Evolutionary conservation across 139 green algal species (phyloP), one percentile per base, ranked within the genome.

Genomic region (Auxenochlorella pyrenoidosa): DNA sequence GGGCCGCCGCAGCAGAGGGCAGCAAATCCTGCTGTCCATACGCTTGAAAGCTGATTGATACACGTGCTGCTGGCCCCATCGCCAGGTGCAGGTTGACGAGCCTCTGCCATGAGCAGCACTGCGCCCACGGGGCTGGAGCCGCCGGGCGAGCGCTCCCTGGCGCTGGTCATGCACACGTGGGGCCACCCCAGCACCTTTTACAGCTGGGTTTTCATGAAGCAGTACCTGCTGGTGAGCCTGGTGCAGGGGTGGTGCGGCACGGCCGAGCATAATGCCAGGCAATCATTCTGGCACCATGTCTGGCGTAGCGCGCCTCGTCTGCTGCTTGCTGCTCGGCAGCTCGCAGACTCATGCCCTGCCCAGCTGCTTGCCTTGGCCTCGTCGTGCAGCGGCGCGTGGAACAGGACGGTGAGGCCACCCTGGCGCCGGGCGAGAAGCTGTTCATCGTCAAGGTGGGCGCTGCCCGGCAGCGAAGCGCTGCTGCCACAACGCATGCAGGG

Each of bases 161-260:
- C 88, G 30, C 82, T 91, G 12, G 82, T 83, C 44, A 41, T 83
- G 26, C 60, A 59, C 40, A 75, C 81, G 5, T 91, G 88, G 88
- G 51, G 65, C 43, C 65, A 89, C 10, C 28, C 71, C 30, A 71
- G 79, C 12, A 92, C 90, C 28, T 63, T 94, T 36, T 91, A 90
- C 38, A 66, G 88, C 21, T 94, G 91, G 91, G 86, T 84, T 5
- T 94, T 72, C 43, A 40, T 89, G 32, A 92, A 93, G 80, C 90
- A 94, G 65, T 94, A 93, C 51, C 89, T 94, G 43, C 72, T 79
- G 88, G 91, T 92, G 66, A 40, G 91, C 32, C 66, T 38, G 66
- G 8, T 15, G n/a, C 66, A 34, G 21, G 12, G 28, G 6, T 68
- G 59, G 12, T 22, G 59, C 13, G 59, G 63, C 66, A 40, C 10